Evolutionary conservation across 23 red algal genomes (phyloP).

Genomic region (Chondrus crispus): DNA sequence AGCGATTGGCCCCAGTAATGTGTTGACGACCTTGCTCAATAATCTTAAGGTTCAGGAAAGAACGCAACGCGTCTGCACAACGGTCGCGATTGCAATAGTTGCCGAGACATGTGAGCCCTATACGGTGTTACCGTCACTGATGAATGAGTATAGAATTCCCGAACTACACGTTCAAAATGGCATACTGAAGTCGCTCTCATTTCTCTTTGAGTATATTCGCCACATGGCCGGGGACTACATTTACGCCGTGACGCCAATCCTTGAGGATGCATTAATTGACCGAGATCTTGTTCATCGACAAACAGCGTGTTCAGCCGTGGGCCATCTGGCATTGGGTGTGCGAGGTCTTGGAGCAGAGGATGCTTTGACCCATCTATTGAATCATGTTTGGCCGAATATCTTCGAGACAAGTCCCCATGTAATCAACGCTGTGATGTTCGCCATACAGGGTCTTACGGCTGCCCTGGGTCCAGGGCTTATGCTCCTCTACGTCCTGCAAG

Average conservation of each 20-base stretch:
- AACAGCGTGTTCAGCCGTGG: slow-evolving; percentile 84
- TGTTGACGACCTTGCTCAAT: slow-evolving; percentile 75
- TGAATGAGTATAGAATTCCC: slow-evolving; percentile 94
- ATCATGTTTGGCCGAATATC: slow-evolving; percentile 93
- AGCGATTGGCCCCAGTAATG: slow-evolving; percentile 79
- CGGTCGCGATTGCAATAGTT: slow-evolving; percentile 94
- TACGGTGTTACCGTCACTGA: slow-evolving; percentile 80
- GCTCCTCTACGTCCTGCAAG: slow-evolving; percentile 77
- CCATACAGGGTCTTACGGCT: slow-evolving; percentile 79
- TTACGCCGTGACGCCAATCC: slow-evolving; percentile 82
- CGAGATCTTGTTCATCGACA: slow-evolving; percentile 92
- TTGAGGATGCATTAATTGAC: slow-evolving; percentile 93
- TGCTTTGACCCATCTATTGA: slow-evolving; percentile 87
- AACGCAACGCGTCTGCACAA: slow-evolving; percentile 89
- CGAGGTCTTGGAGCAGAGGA: slow-evolving; percentile 85
- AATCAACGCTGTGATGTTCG: slow-evolving; percentile 83
- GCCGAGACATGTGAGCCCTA: slow-evolving; percentile 73
- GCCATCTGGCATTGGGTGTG: slow-evolving; percentile 91
- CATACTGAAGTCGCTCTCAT: slow-evolving; percentile 87
- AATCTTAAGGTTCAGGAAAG: slow-evolving; percentile 93
- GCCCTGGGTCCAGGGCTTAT: slow-evolving; percentile 78
- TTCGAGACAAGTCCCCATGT: slow-evolving; percentile 92
- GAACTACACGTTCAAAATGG: slow-evolving; percentile 97
- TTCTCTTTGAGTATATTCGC: slow-evolving; percentile 93
- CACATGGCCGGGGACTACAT: slow-evolving; percentile 76